A percentile compares a stretch with the other conserved stretches of the same genome.
Evolutionary conservation across 352 stramenopile genomes (phyloP).

Genomic region (Pythium plurisporium): DNA sequence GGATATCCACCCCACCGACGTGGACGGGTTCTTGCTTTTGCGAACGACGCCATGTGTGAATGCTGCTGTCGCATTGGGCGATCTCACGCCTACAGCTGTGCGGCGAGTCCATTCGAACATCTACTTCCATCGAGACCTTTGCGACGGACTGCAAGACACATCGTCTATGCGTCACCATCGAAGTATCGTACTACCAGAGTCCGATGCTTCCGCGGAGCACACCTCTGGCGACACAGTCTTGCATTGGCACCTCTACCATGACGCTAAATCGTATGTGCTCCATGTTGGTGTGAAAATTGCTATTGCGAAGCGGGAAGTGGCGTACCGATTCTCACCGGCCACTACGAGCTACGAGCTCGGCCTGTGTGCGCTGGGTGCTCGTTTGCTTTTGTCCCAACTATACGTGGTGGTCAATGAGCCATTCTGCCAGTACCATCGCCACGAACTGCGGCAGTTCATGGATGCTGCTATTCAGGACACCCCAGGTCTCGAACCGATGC

Average conservation of each 20-base stretch:
- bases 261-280: neutral
- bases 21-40: conserved; percentile 35
- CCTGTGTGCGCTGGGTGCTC: neutral
- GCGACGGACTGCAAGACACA: neutral
- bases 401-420: neutral
- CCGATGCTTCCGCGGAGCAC: neutral
- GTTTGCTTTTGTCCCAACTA: neutral
- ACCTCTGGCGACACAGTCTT: neutral
- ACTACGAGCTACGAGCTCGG: neutral
- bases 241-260: neutral
- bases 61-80: conserved; percentile 33
- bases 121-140: neutral
- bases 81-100: conserved; percentile 36
- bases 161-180: neutral
- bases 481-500: neutral
- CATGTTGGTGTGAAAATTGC: neutral
- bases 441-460: neutral
- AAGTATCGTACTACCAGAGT: neutral
- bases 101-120: neutral
- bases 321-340: neutral
- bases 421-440: conserved; percentile 8
- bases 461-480: neutral
- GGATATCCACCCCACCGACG: neutral
- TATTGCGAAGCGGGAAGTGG: neutral
- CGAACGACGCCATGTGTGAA: conserved; percentile 21